Base-by-base conservation (phyloP, 495 filamentous ascomycete genomes). In the Saxophila tyrrhenica region DNA sequence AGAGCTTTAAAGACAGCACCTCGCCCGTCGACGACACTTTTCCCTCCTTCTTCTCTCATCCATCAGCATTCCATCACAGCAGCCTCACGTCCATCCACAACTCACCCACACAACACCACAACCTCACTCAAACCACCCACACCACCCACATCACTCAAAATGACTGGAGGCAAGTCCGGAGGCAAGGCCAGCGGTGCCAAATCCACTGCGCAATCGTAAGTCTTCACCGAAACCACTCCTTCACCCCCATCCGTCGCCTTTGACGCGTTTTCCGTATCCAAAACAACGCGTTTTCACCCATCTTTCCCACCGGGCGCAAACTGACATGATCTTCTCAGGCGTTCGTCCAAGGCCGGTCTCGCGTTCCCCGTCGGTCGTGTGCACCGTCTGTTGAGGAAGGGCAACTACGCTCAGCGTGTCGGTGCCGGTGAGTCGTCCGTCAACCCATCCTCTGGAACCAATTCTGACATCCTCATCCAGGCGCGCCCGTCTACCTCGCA, bases 311-410 rank as follows among this genome's bases (percentile, higher is more conserved):
- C 51, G 45, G 39, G 58, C 65, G 59, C 69, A 75, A 62, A 75
- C 65, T 64, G 64, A 58, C 61, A 71, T 62, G n/a, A n/a, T 38
- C 51, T 48, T 52, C 61, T 52, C 62, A 97, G 92, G 57, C 94
- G 92, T 75, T 98, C 92, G 51, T 95, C 92, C 69, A 98, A 98
- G 83, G 92, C 92, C 55, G 92, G 92, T 82, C 85, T 98, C 65
- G 92, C 92, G 63, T 98, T 98, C 82, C 92, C 92, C 62, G 92
- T 98, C 70, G 92, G 92, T 72, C 92, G 92, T 94, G 92, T 98
- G 64, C 92, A 98, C 77, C 90, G 92, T 87, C 87, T 98, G 57
- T 81, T 98, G 70, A 84, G 92, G 75, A 98, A 98, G 82, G 92
- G 92, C 68, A 98, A 98, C 86, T 98, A 98, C 68, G 92, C 92